These are phyloP conservation scores for Neofusicoccum cordaticola DNA, from an alignment of 2,329 filamentous ascomycete species.

Conservation along the genomic window DNA sequence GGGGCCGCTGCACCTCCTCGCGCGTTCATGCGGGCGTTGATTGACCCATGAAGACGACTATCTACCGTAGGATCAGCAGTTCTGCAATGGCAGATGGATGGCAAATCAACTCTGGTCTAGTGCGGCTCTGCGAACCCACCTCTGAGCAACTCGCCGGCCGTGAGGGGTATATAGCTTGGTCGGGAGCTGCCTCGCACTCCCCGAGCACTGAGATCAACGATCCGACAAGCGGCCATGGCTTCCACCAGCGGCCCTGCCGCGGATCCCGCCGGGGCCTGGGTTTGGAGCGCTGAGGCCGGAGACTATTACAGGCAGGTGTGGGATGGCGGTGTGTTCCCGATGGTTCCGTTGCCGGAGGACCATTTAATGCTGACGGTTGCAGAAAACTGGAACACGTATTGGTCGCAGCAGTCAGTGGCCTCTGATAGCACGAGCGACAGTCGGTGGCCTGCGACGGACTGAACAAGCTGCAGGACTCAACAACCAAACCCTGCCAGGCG, in stretches of 20 bases:
- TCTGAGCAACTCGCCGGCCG: not conserved
- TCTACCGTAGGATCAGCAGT: not conserved
- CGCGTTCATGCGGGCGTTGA: not conserved
- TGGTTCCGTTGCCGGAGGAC: not conserved
- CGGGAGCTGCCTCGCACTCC: not conserved
- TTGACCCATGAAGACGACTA: not conserved
- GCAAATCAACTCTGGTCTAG: not conserved
- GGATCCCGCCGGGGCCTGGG: not conserved
- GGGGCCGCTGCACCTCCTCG: not conserved
- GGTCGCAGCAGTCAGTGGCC: not conserved
- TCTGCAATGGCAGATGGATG: not conserved
- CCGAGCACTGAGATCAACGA: not conserved
- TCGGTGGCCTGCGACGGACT: too few species aligned
- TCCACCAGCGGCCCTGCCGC: too few species aligned
- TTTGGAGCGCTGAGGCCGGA: not conserved
- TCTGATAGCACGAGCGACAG: too few species aligned
- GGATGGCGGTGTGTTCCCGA: not conserved
- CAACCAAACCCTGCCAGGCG: too few species aligned
- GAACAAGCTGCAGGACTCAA: too few species aligned
- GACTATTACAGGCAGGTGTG: not conserved
- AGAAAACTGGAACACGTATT: not conserved
- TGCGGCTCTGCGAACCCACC: not conserved
- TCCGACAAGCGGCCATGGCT: not conserved
- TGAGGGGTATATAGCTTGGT: slow-evolving; percentile 5
- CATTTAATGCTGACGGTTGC: not conserved